These are phyloP conservation scores for Turritis glabra DNA, from an alignment of 345 rosid species.

Conservation along the genomic window DNA sequence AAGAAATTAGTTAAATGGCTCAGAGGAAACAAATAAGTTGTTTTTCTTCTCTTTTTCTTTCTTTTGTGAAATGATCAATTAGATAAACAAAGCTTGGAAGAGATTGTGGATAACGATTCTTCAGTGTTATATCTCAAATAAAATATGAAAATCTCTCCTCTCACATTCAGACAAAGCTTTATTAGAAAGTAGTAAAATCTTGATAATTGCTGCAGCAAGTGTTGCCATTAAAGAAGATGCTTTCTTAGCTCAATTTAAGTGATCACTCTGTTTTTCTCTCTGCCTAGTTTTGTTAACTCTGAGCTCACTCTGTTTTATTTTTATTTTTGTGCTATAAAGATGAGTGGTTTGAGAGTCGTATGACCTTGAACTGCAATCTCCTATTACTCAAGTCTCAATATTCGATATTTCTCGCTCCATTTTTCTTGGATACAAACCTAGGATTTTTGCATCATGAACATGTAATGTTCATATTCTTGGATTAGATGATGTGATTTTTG, in stretches of 20 bases:
- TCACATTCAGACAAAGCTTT: not conserved
- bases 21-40: not conserved
- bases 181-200: not conserved
- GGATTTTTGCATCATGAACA: not conserved
- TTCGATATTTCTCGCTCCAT: not conserved
- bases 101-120: not conserved
- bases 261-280: conserved; percentile 41
- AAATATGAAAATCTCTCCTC: not conserved
- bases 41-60: not conserved
- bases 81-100: conserved; percentile 17
- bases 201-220: conserved; percentile 40
- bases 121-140: not conserved
- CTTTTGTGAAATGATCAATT: conserved; percentile 5
- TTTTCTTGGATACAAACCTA: not conserved
- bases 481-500: not conserved
- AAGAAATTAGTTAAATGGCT: conserved; percentile 14
- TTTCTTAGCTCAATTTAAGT: conserved; percentile 60
- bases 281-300: conserved; percentile 55
- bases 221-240: conserved; percentile 69
- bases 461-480: not conserved
- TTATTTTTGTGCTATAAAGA: conserved; percentile 29
- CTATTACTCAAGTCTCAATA: not conserved
- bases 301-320: conserved; percentile 55
- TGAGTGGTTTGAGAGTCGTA: not conserved
- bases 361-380: not conserved